Base-by-base conservation (phyloP, 208 protist genomes). In the Trypanosomatidae sp. region DNA sequence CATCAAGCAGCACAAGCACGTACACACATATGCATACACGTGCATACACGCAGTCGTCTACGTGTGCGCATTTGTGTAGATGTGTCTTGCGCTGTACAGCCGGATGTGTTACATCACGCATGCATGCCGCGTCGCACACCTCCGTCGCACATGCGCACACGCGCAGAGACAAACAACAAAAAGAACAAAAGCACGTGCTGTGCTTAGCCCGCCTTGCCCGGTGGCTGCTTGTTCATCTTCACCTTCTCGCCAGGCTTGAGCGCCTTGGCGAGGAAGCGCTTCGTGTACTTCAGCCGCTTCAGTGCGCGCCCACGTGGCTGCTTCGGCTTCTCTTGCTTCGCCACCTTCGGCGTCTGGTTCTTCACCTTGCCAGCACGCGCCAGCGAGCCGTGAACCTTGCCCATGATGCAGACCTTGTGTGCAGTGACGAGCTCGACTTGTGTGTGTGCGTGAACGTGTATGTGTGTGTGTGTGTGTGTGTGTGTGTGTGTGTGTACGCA, bases 351-450 rank as follows among this genome's bases (percentile, higher is more conserved):
- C 57, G 96, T 99, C 83, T 97, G 94, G 71, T 95, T 96, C 67
- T 92, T 91, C 58, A 99, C 96, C 86, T 99, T 99, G 82, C 96
- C 96, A 61, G 96, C 96, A 85, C 96, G 94, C 56, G 95, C 90
- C 48, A 99, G 86, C 53, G 92, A 96, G 60, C 97, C 96, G 95
- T 98, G 97, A 51, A 98, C 94, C 79, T 98, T 98, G 67, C 96
- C 96, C 86, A 94, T 94, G 43, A 54, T 79, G n/a, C n/a, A n/a
- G 44, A 57, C 30, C 50, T 61, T 47, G 13, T 33, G n/a, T n/a
- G n/a, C n/a, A n/a, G n/a, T n/a, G n/a, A n/a, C n/a, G n/a, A n/a
- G n/a, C n/a, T n/a, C n/a, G n/a, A n/a, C n/a, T n/a, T n/a, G n/a
- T n/a, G n/a, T n/a, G n/a, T n/a, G n/a, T n/a, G n/a, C n/a, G n/a